Evolutionary conservation across 495 filamentous ascomycete genomes (phyloP).

Genomic region (Aspergillus wentii): DNA sequence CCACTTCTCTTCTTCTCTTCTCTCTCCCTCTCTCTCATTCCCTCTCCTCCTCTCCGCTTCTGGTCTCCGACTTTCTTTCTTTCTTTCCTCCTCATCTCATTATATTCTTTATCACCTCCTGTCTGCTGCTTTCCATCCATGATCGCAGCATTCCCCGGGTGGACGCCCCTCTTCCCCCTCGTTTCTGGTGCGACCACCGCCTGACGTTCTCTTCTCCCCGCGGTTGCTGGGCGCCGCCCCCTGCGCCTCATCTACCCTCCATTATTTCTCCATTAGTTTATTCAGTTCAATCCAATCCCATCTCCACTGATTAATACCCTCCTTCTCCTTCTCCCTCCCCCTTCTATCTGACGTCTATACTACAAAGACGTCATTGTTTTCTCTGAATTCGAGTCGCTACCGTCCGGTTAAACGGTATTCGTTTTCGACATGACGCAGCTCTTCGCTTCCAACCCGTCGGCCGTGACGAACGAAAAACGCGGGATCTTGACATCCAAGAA

Average conservation of each 20-base stretch:
- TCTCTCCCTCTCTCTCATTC: constrained; percentile 9
- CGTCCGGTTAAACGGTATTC: neutral
- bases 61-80: neutral
- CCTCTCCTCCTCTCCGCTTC: neutral
- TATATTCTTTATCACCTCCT: no score
- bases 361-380: no score
- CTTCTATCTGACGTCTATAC: neutral
- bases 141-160: constrained; percentile 21
- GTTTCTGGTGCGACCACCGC: constrained; percentile 12
- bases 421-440: constrained; percentile 39
- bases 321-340: neutral
- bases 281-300: neutral
- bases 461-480: constrained; percentile 42
- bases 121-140: no score
- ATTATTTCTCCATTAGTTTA: neutral
- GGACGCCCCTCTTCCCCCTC: constrained; percentile 14
- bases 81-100: no score
- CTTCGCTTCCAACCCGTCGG: constrained; percentile 38
- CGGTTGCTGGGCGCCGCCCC: constrained; percentile 7
- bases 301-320: neutral
- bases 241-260: neutral
- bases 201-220: constrained; percentile 10
- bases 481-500: constrained; percentile 45
- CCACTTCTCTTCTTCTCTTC: constrained; percentile 6
- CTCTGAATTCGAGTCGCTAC: neutral